These are phyloP conservation scores for Yamadazyma spencermartinsiae DNA, from an alignment of 1,139 yeast genomes.

Conservation along the genomic window DNA sequence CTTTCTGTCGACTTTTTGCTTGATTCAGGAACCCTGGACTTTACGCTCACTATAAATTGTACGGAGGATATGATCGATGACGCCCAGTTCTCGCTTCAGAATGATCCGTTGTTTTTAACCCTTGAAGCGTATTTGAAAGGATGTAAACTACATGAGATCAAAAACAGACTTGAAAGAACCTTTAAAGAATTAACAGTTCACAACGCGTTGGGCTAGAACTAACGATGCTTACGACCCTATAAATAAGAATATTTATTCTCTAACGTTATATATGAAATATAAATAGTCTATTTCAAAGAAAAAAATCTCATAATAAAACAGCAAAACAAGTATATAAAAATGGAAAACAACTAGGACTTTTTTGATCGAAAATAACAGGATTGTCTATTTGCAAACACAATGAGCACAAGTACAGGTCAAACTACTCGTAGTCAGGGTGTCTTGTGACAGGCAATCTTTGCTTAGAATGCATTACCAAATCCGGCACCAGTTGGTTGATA, in stretches of 20 bases:
- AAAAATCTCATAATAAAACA: slow-evolving; percentile 1
- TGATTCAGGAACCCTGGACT: neutral
- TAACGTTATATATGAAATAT: slow-evolving; percentile 2
- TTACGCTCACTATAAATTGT: neutral
- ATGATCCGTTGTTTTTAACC: too few species aligned
- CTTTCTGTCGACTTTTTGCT: neutral
- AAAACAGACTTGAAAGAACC: neutral
- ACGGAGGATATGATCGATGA: neutral
- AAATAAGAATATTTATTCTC: slow-evolving; percentile 1
- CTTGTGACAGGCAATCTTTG: neutral
- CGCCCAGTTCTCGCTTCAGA: neutral
- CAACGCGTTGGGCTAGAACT: neutral
- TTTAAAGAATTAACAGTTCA: neutral
- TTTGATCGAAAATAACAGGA: neutral
- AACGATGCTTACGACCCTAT: neutral
- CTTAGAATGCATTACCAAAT: slow-evolving; percentile 56
- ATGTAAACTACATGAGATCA: neutral
- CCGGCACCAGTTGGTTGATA: slow-evolving; percentile 69
- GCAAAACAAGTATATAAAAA: neutral
- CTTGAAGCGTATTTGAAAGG: too few species aligned
- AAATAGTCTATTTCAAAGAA: slow-evolving; percentile 1
- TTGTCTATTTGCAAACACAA: neutral
- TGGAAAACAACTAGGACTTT: slow-evolving; percentile 2
- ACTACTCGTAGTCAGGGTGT: neutral
- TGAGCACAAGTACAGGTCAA: slow-evolving; percentile 1